Percentiles rank a stretch among this genome's conserved stretches.
Conservation (phyloP, 208 protist species). For the Acanthamoeba healyi region DNA sequence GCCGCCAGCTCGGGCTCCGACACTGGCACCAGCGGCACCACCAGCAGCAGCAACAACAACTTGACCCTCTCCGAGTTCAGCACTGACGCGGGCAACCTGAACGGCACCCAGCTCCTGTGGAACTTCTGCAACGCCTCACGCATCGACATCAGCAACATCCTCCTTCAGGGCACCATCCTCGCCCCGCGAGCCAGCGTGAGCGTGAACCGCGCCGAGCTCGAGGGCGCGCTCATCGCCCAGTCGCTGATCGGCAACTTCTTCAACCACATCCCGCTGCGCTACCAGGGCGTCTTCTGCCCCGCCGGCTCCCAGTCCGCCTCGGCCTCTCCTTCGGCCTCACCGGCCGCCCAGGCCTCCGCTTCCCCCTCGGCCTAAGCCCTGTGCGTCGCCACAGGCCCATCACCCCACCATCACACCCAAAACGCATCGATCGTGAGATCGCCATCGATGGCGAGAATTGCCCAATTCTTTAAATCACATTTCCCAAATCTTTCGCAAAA, state of each 20-base stretch:
- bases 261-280: constrained; percentile 17
- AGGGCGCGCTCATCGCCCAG: constrained; percentile 16
- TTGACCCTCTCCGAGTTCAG: not conserved
- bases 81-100: not conserved
- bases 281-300: constrained; percentile 11
- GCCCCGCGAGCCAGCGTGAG: not conserved
- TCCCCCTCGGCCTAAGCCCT: not conserved
- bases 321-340: too few species aligned
- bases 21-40: not conserved
- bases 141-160: not conserved
- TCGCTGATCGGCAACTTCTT: not conserved
- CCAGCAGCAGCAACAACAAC: not conserved
- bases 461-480: too few species aligned
- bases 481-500: too few species aligned
- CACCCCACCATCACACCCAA: too few species aligned
- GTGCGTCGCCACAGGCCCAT: too few species aligned
- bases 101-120: not conserved
- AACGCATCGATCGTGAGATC: too few species aligned
- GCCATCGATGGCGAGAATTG: too few species aligned
- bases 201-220: not conserved
- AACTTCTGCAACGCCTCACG: not conserved
- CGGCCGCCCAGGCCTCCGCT: not conserved
- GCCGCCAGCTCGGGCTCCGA: not conserved
- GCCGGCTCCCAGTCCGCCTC: not conserved
- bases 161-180: not conserved